Evolutionary conservation across 2,329 filamentous ascomycete genomes (phyloP), one percentile per base, ranked within the genome.

Genomic region (Calonectria pauciramosa): DNA sequence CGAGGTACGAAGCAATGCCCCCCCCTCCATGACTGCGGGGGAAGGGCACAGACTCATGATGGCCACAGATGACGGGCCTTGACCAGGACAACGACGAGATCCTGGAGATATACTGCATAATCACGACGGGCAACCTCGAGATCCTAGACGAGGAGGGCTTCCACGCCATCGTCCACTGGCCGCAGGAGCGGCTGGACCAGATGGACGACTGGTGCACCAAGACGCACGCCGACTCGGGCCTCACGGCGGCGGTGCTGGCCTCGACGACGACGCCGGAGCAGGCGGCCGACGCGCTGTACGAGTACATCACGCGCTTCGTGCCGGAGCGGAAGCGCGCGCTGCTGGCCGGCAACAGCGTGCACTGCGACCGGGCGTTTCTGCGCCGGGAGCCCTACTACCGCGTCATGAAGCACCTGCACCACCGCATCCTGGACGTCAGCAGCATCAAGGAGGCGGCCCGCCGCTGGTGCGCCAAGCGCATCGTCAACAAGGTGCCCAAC

Each of bases 371-470:
- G 80, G 91, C 92, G 2, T 99, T 99, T 83, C 88, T 99, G 74
- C 89, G 91, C 7, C 91, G 91, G 76, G 89, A 89, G 71, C 96
- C 96, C 0, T 99, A 96, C 85, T 90, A 89, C 49, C 87, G 89
- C 73, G 92, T 98, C 2, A 86, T 95, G 64, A 91, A 94, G 71
- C 92, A 97, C 85, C 87, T 99, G 78, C 94, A 98, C 85, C 96
- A 99, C 86, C 92, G 97, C 20, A 94, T 99, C 76, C 87, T 99
- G 63, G 97, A 99, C 83, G 95, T 99, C 70, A 98, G 96, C 85
- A 91, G 93, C 60, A 91, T 99, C 82, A 99, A 99, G 86, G 97
- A 99, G 87, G 96, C 95, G 28, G 94, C 93, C 23, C 91, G 92
- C 77, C 90, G 96, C 59, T 99, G 97, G 96, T 93, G 92, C 54